Conservation (phyloP, 768 basidiomycete species). For the Lentinula boryana region DNA sequence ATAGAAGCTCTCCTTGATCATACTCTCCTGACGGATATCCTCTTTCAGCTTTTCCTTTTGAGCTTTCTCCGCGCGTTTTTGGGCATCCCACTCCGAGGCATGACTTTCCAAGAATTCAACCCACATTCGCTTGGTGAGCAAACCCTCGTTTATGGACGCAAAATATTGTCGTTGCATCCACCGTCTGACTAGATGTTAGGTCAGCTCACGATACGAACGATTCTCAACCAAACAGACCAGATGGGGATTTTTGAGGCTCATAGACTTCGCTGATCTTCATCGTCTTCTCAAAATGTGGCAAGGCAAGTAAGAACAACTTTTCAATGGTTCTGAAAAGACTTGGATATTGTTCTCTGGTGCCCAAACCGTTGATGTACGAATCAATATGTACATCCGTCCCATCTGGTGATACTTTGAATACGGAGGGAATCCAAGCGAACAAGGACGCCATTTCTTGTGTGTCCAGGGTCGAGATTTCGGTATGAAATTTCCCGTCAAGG, state of each 20-base stretch:
- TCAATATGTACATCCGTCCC: conserved; percentile 11
- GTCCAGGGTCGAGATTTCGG: neutral
- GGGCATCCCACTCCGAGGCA: neutral
- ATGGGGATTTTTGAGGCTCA: neutral
- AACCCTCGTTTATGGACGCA: neutral
- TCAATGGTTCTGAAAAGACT: conserved; percentile 11
- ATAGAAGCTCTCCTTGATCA: neutral
- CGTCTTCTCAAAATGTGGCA: conserved; percentile 12
- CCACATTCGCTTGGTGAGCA: neutral
- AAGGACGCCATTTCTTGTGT: neutral
- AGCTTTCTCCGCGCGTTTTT: neutral
- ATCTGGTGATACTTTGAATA: conserved; percentile 10
- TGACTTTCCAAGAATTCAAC: neutral
- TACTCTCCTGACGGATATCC: neutral
- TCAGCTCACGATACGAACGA: neutral
- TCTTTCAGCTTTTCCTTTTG: neutral
- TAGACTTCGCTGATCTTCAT: neutral
- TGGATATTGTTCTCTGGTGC: conserved; percentile 9
- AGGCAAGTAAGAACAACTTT: conserved; percentile 9
- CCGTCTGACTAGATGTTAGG: neutral
- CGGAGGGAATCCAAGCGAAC: conserved; percentile 13
- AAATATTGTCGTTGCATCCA: neutral
- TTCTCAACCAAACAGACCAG: neutral
- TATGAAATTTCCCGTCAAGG: neutral
- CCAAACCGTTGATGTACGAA: conserved; percentile 14